phyloP scores from a whole-genome alignment of 306 rosid genomes.

The Quercus engelmannii region DNA sequence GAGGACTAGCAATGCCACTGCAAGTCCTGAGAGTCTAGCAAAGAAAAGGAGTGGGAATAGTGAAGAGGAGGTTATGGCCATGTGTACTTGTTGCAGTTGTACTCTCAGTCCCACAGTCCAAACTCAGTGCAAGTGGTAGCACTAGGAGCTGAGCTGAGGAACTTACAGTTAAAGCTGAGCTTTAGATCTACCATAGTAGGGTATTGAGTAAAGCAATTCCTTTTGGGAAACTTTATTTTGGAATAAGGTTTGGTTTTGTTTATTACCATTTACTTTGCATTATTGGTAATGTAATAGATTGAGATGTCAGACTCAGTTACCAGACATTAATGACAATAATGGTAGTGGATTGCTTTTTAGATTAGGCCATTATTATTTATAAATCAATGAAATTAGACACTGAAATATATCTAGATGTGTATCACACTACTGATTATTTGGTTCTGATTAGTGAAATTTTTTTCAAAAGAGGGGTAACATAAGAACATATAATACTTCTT shows the following conservation, averaged over 20 bases:
- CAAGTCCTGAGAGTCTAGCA: conserved; percentile 57
- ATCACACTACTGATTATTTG: no score
- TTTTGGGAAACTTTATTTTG: background rate
- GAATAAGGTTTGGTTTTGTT: background rate
- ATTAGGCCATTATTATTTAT: no score
- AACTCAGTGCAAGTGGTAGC: background rate
- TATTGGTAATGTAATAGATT: background rate
- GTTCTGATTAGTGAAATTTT: no score
- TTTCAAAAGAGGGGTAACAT: no score
- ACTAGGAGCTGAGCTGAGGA: background rate
- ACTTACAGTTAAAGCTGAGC: background rate
- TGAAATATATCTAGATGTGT: no score
- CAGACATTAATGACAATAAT: background rate
- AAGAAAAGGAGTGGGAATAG: conserved; percentile 39
- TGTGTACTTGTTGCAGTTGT: conserved; percentile 13
- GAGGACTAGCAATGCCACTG: conserved; percentile 53
- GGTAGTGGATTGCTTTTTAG: no score
- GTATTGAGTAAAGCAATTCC: background rate
- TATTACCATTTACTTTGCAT: no score
- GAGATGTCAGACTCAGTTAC: background rate
- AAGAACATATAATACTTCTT: no score
- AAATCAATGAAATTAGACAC: no score
- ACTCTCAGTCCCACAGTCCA: background rate
- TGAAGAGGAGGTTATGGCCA: conserved; percentile 45
- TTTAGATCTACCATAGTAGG: conserved; percentile 12